Base-by-base conservation (phyloP, 1,284 basidiomycete genomes). In the Ustilago tritici region DNA sequence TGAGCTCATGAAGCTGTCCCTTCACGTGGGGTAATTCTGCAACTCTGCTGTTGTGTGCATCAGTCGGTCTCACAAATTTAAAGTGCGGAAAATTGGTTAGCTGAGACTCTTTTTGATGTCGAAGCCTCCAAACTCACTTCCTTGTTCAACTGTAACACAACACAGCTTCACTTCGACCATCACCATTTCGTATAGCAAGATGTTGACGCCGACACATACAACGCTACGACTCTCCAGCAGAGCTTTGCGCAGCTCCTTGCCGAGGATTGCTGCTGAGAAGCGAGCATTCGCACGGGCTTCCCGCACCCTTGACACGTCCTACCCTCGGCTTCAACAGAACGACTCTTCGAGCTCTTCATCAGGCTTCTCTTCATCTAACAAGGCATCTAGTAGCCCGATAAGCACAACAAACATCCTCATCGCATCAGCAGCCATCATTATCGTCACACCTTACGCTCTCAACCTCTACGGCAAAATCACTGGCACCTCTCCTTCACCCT, bases 401-500 rank as follows among this genome's bases (percentile, higher is more conserved):
- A 73, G 70, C 61, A 47, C 59, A 0, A 28, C 14, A 28, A 61
- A 68, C 65, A 67, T 79, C 38, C 12, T 69, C 40, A 3, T 76
- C 46, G 63, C 68, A 15, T 41, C 65, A 23, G 68, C 54, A 14
- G 23, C 40, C 31, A 76, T 70, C 41, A 50, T 66, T 15, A n/a
- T 55, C 31, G 64, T 31, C 2, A 61, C 50, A 2, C 66, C 68
- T 1, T 35, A 43, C 17, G 52, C 50, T 28, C 54, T 76, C 28
- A 55, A 73, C 17, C 49, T 64, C 1, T 73, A 73, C 50, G 65
- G 54, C 4, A n/a, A 11, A 7, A 17, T 63, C 28, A 47, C 65
- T 14, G 61, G 61, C 43, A 61, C 53, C 11, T 32, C 61, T 4
- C 50, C 65, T 19, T 31, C 55, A 7, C 40, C 65, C 62, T 62